Percentiles rank a stretch among this genome's conserved stretches.
phyloP scores from a whole-genome alignment of 1,284 basidiomycete species.

The Leucoagaricus sp. region DNA sequence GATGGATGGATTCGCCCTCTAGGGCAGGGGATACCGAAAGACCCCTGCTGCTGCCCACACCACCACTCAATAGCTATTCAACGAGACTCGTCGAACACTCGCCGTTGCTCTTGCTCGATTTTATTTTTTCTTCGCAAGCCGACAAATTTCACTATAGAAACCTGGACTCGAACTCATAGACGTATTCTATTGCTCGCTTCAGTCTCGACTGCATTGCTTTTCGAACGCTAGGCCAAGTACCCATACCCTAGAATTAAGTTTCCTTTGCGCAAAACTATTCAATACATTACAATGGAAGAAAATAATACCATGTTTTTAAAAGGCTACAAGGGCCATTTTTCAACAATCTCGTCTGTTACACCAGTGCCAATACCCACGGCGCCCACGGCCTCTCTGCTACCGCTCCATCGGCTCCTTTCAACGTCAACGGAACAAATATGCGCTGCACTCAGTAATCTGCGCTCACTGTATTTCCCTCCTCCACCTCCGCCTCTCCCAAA shows the following conservation, averaged over 20 bases:
- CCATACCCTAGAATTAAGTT: background rate
- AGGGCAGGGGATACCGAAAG: slow-evolving; percentile 11
- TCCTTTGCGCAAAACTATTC: background rate
- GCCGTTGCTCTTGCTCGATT: background rate
- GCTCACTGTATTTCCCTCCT: slow-evolving; percentile 41
- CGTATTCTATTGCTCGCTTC: background rate
- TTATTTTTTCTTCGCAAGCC: background rate
- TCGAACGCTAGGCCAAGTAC: background rate
- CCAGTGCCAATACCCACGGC: slow-evolving; percentile 21
- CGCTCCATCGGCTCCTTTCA: slow-evolving; percentile 39
- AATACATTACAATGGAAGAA: background rate
- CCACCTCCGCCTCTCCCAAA: slow-evolving; percentile 17
- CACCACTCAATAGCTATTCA: background rate
- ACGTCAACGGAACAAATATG: slow-evolving; percentile 33
- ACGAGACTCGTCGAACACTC: background rate
- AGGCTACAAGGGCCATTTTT: background rate
- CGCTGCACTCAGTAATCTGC: slow-evolving; percentile 39
- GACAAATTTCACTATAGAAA: background rate
- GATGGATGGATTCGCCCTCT: slow-evolving; percentile 13
- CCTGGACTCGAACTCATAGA: too few relatives aligned
- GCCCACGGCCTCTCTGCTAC: slow-evolving; percentile 48
- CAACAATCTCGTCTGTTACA: background rate
- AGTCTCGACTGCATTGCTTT: background rate
- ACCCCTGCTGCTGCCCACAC: background rate
- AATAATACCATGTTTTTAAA: background rate